Conservation (phyloP, 768 basidiomycete genomes). For the Termitomyces sp. region DNA sequence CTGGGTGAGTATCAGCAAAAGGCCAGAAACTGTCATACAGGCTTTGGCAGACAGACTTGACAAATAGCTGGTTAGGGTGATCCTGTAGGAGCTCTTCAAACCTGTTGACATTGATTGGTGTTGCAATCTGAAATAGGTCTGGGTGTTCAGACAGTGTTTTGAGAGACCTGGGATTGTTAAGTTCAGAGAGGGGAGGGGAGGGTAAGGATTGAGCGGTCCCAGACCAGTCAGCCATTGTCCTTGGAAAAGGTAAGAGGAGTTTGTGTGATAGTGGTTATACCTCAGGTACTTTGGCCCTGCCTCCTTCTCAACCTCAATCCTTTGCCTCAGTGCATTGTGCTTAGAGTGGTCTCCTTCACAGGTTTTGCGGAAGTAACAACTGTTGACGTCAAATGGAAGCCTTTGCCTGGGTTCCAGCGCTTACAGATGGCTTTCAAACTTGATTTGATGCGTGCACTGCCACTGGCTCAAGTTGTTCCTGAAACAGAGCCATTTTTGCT, state of each 20-base stretch:
- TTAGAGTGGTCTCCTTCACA: conserved; percentile 4
- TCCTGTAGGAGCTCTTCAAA: too few species aligned
- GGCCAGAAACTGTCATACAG: too few species aligned
- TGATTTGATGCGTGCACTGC: neutral
- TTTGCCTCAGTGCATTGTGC: conserved; percentile 1
- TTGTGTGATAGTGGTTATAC: neutral
- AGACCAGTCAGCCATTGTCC: too few species aligned
- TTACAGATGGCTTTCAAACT: conserved; percentile 16
- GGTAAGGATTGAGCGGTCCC: neutral
- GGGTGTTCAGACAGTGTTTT: neutral
- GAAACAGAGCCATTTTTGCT: neutral
- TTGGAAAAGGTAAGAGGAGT: too few species aligned
- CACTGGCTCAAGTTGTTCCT: neutral
- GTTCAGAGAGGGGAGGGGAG: too few species aligned
- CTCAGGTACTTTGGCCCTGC: conserved; percentile 6
- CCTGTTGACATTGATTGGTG: neutral
- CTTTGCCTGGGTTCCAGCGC: conserved; percentile 15
- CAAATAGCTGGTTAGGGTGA: too few species aligned
- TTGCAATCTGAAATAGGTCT: too few species aligned
- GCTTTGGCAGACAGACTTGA: too few species aligned
- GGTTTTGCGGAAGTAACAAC: conserved; percentile 18
- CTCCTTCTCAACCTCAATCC: neutral
- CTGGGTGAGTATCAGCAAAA: too few species aligned
- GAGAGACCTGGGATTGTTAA: neutral
- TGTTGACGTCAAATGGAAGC: conserved; percentile 11